These are phyloP conservation scores for Phoma herbarum DNA, from an alignment of 2,329 filamentous ascomycete species.

Conservation along the genomic window DNA sequence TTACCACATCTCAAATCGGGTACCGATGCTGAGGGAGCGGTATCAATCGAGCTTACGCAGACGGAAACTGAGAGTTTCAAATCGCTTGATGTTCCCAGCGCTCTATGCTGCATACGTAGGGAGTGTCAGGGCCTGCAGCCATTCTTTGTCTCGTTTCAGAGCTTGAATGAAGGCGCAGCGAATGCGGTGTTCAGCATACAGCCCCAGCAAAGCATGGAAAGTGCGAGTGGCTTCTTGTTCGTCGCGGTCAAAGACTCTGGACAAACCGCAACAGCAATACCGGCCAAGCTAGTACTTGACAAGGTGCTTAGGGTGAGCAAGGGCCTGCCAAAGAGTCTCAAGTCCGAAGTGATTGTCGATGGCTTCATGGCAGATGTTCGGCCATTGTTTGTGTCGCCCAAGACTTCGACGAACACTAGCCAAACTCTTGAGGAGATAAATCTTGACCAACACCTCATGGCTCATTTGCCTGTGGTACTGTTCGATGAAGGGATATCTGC, in stretches of 20 bases:
- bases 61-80: conserved; percentile 19
- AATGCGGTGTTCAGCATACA: conserved; percentile 45
- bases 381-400: conserved; percentile 37
- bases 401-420: conserved; percentile 3
- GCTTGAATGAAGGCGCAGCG: conserved; percentile 47
- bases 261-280: conserved; percentile 19
- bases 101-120: conserved; percentile 29
- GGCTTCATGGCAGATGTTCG: conserved; percentile 39
- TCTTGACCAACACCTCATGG: conserved; percentile 19
- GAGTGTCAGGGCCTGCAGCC: conserved; percentile 6
- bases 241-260: conserved; percentile 22
- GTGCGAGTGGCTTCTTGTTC: conserved; percentile 24
- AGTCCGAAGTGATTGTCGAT: conserved; percentile 35
- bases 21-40: background rate
- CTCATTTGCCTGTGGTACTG: conserved; percentile 11
- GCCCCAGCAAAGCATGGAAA: background rate
- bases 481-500: conserved; percentile 12
- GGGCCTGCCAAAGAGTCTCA: conserved; percentile 38
- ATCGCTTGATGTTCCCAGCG: conserved; percentile 19
- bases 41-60: conserved; percentile 13
- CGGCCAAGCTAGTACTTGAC: conserved; percentile 18
- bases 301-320: conserved; percentile 46
- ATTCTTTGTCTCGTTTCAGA: conserved; percentile 31
- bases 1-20: conserved; percentile 11
- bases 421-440: conserved; percentile 17